phyloP scores from a whole-genome alignment of 169 alveolate genomes.

The Plasmodium vinckei region DNA sequence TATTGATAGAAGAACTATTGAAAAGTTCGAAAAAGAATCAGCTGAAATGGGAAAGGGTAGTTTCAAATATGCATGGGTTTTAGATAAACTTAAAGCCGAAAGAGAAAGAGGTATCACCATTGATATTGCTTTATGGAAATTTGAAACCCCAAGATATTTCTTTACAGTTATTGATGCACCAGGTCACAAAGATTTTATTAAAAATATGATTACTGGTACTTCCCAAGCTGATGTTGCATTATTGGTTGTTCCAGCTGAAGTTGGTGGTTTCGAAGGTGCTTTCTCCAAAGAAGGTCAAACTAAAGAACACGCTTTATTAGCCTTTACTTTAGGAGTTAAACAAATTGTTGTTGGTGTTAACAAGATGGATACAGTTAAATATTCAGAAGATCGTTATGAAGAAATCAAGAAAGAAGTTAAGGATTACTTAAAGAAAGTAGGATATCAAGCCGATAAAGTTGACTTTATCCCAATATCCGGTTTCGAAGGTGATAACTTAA shows the following conservation, averaged over 20 bases:
- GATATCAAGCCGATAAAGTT: conserved; percentile 97
- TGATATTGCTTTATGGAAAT: conserved; percentile 97
- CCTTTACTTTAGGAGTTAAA: conserved; percentile 99
- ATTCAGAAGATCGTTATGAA: conserved; percentile 95
- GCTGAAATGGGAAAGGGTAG: conserved; percentile 96
- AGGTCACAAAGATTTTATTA: conserved; percentile 99
- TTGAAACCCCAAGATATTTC: conserved; percentile 96
- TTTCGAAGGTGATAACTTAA: conserved; percentile 98
- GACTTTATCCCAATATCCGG: conserved; percentile 99
- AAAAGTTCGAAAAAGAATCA: conserved; percentile 96
- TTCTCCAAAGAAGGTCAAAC: conserved; percentile 97
- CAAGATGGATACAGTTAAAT: conserved; percentile 99
- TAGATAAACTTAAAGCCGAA: conserved; percentile 98
- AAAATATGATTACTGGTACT: conserved; percentile 99
- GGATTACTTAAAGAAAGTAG: conserved; percentile 96
- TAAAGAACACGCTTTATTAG: conserved; percentile 98
- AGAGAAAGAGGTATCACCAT: conserved; percentile 99
- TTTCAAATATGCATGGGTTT: conserved; percentile 98
- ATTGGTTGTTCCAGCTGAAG: conserved; percentile 97
- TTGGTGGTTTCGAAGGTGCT: conserved; percentile 99
- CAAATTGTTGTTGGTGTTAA: conserved; percentile 98
- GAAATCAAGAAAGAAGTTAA: conserved; percentile 97
- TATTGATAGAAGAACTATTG: conserved; percentile 95
- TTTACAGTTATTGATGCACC: conserved; percentile 99
- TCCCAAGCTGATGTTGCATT: conserved; percentile 99